A percentile compares a stretch with the other conserved stretches of the same genome.
These are phyloP conservation scores for Glycine latifolia DNA, from an alignment of 306 rosid species.

Conservation along the genomic window DNA sequence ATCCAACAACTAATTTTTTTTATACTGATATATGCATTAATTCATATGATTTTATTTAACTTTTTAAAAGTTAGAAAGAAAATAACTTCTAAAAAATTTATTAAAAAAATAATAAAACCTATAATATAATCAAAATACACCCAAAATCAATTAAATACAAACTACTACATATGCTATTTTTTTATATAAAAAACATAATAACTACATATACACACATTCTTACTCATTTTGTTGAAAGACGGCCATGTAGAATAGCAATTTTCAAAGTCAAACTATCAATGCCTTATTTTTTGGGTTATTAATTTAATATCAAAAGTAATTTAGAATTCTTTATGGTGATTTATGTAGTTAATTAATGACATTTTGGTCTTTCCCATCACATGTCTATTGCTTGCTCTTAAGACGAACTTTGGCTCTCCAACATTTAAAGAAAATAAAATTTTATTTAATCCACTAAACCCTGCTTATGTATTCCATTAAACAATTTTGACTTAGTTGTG, in stretches of 20 bases:
- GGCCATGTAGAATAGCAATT: background rate
- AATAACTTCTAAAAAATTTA: too few relatives aligned
- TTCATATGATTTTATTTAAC: too few relatives aligned
- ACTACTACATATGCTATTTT: too few relatives aligned
- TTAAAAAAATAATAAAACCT: too few relatives aligned
- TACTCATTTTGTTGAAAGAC: background rate
- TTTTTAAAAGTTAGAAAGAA: too few relatives aligned
- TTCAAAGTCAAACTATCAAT: conserved; percentile 1
- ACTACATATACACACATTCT: background rate
- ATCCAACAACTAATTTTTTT: too few relatives aligned
- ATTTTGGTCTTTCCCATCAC: background rate
- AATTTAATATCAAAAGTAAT: background rate
- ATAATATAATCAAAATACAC: too few relatives aligned
- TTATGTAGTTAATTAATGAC: background rate
- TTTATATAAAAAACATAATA: too few relatives aligned
- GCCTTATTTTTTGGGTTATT: background rate
- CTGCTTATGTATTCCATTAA: background rate
- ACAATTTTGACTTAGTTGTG: conserved; percentile 29
- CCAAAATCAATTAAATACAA: too few relatives aligned
- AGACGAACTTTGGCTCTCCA: background rate
- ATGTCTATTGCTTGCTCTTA: background rate
- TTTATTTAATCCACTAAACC: background rate
- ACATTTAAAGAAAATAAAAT: conserved; percentile 8
- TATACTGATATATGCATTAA: too few relatives aligned
- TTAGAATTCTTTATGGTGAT: background rate